Conservation (phyloP, 495 filamentous ascomycete species). For the Podospora bellae-mahoneyi region DNA sequence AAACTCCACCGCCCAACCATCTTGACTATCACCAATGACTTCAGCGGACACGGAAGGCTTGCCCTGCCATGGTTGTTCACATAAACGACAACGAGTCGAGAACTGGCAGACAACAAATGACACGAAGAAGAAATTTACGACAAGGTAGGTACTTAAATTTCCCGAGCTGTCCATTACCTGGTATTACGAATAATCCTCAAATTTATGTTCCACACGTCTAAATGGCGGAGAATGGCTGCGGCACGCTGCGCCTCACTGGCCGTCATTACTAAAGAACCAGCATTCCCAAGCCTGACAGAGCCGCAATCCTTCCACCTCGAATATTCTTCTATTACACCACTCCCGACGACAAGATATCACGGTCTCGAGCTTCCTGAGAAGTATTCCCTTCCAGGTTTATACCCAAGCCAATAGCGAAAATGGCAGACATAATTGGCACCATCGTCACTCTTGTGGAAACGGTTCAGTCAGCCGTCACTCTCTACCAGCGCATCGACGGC, state of each 20-base stretch:
- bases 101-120: too few species aligned
- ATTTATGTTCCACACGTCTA: neutral
- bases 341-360: too few species aligned
- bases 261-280: neutral
- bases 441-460: slow-evolving; percentile 23
- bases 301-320: neutral
- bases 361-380: too few species aligned
- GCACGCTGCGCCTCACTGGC: neutral
- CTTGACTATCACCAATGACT: too few species aligned
- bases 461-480: slow-evolving; percentile 19
- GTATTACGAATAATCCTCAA: neutral
- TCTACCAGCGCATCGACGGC: slow-evolving; percentile 25
- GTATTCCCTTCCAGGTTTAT: too few species aligned
- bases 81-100: too few species aligned
- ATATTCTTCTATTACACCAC: neutral
- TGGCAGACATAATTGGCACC: slow-evolving; percentile 30
- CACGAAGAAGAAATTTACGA: too few species aligned
- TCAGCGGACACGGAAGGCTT: too few species aligned
- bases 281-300: neutral
- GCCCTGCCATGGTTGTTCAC: too few species aligned
- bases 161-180: too few species aligned
- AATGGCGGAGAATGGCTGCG: neutral
- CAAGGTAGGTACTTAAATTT: too few species aligned
- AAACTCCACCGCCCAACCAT: too few species aligned
- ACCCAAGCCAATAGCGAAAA: neutral